Base-by-base conservation (phyloP, 371 early-diverging fungal species). In the Polyrhizophydium stewartii region DNA sequence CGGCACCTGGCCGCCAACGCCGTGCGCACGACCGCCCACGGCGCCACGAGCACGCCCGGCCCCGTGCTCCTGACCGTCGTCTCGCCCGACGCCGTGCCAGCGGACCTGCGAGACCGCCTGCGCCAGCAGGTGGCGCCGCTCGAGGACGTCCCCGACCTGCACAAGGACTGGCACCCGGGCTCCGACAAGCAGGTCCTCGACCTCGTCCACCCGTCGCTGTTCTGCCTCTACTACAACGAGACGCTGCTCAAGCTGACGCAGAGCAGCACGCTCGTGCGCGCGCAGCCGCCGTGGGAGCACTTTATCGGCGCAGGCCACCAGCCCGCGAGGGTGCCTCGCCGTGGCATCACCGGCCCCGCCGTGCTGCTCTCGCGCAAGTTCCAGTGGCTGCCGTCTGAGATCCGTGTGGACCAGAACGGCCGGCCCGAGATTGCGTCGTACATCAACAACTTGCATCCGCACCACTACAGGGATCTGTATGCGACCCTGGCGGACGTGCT, bases 181-280 rank as follows among this genome's bases (percentile, higher is more conserved):
- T 73, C 78, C 31, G 69, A 82, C 61, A 58, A 74, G 16, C 75
- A 80, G 55, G 85, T 83, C 21, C 70, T 84, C 17, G 84, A 87
- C 47, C n/a, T n/a, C n/a, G n/a, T n/a, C n/a, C n/a, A n/a, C n/a
- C 87, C 87, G 17, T 85, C 87, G 22, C 60, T 83, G 16, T 86
- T 58, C 62, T 72, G 75, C 35, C 67, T 82, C 13, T n/a, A n/a
- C n/a, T n/a, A n/a, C n/a, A n/a, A n/a, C n/a, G n/a, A n/a, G n/a
- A n/a, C n/a, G n/a, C n/a, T n/a, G n/a, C n/a, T n/a, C n/a, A n/a
- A n/a, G n/a, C n/a, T n/a, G n/a, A 56, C 70, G 24, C 50, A 59
- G 59, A 53, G 65, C 51, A 19, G 17, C 35, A 58, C 31, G 30
- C 27, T 43, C 16, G 27, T 21, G 12, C 19, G 25, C 19, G 21